phyloP scores from a whole-genome alignment of 306 rosid genomes.

The Parietaria judaica region DNA sequence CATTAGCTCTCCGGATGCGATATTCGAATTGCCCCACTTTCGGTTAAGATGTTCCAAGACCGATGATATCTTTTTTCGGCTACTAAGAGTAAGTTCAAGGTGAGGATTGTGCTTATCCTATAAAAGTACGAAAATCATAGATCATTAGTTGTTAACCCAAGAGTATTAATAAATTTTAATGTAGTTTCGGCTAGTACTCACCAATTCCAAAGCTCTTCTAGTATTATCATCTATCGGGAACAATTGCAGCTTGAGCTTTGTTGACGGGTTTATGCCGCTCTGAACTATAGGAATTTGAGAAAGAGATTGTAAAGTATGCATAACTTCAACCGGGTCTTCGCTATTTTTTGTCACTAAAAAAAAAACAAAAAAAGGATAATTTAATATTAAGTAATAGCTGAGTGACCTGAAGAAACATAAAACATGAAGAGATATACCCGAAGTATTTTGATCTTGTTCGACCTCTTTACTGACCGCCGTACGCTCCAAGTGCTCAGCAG shows the following conservation, averaged over 20 bases:
- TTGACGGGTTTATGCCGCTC: slow-evolving; percentile 29
- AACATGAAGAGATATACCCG: slow-evolving; percentile 33
- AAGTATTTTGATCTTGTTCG: slow-evolving; percentile 44
- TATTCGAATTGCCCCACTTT: slow-evolving; percentile 89
- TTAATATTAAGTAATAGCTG: not conserved
- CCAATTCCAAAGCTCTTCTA: slow-evolving; percentile 89
- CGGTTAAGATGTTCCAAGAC: slow-evolving; percentile 88
- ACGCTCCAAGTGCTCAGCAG: slow-evolving; percentile 97
- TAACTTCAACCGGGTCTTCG: slow-evolving; percentile 35
- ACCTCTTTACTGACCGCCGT: slow-evolving; percentile 46
- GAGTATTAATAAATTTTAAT: not conserved
- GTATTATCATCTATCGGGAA: slow-evolving; percentile 90
- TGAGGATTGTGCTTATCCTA: slow-evolving; percentile 93
- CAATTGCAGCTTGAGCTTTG: slow-evolving; percentile 84
- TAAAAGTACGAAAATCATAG: slow-evolving; percentile 2
- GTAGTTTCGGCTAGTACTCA: slow-evolving; percentile 28
- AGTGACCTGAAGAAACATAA: slow-evolving; percentile 1
- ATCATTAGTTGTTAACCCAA: slow-evolving; percentile 9
- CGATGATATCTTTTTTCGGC: slow-evolving; percentile 89
- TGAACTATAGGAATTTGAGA: slow-evolving; percentile 51
- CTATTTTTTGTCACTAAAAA: slow-evolving; percentile 53
- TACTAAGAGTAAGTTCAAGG: slow-evolving; percentile 89
- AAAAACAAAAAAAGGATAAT: not conserved
- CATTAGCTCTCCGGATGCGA: slow-evolving; percentile 78
- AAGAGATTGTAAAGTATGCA: slow-evolving; percentile 39